Conservation (phyloP, 768 basidiomycete species). For the Pleurotus citrinopileatus region DNA sequence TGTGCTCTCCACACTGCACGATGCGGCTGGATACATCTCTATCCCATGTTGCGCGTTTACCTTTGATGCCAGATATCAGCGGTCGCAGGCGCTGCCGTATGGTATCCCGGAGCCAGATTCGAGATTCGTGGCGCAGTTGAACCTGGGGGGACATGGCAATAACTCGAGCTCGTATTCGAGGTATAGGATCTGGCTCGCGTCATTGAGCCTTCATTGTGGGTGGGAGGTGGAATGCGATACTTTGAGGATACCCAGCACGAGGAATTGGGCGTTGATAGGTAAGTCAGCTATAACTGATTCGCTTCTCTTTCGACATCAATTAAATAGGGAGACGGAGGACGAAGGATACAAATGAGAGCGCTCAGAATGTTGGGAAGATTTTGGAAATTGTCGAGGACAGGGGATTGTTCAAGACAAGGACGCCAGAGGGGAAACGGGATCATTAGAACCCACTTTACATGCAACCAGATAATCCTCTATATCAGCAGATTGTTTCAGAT, state of each 20-base stretch:
- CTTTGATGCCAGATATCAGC: constrained; percentile 66
- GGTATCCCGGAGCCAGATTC: constrained; percentile 23
- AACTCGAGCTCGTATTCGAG: constrained; percentile 70
- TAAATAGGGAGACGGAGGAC: constrained; percentile 28
- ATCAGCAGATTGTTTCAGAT: no score
- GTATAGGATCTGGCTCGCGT: constrained; percentile 87
- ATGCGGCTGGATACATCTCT: constrained; percentile 66
- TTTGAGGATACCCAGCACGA: constrained; percentile 87
- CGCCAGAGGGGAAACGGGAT: constrained; percentile 68
- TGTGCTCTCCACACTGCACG: constrained; percentile 62
- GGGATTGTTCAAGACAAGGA: constrained; percentile 71
- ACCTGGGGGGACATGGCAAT: constrained; percentile 60
- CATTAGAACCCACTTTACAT: no score
- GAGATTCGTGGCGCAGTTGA: constrained; percentile 38
- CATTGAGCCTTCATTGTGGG: constrained; percentile 68
- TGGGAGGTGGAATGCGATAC: constrained; percentile 87
- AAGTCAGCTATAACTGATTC: constrained; percentile 29
- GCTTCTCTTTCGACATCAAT: constrained; percentile 4
- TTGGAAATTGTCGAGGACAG: constrained; percentile 53
- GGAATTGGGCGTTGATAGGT: constrained; percentile 93
- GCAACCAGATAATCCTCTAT: no score
- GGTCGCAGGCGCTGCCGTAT: constrained; percentile 36
- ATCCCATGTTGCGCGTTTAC: constrained; percentile 93
- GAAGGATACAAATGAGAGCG: constrained; percentile 17
- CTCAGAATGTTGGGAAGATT: constrained; percentile 49